Conservation (phyloP, 2,329 filamentous ascomycete genomes). For the Epichloe aotearoae region DNA sequence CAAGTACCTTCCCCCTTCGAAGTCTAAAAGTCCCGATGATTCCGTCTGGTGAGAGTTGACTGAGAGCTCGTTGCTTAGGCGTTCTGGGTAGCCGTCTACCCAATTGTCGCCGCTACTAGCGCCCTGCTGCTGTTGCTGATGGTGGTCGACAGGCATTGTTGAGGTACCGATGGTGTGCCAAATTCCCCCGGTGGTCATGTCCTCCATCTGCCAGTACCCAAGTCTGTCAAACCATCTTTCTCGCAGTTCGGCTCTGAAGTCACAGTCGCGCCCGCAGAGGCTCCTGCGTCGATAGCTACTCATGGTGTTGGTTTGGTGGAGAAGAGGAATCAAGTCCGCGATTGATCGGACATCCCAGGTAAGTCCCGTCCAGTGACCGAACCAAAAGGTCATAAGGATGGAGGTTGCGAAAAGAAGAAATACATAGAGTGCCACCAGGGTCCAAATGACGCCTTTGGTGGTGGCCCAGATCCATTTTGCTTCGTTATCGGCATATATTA, state of each 20-base stretch:
- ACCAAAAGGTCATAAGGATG: conserved; percentile 49
- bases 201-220: conserved; percentile 73
- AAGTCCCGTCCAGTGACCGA: conserved; percentile 54
- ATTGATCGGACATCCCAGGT: conserved; percentile 76
- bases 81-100: neutral
- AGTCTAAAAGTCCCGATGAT: conserved; percentile 12
- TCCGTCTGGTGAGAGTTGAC: conserved; percentile 16
- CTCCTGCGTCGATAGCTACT: conserved; percentile 57
- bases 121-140: neutral
- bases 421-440: conserved; percentile 59
- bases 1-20: conserved; percentile 44
- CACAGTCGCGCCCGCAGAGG: conserved; percentile 34
- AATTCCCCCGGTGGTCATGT: conserved; percentile 50
- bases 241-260: conserved; percentile 39
- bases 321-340: conserved; percentile 65
- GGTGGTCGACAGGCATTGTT: conserved; percentile 16
- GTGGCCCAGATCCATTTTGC: conserved; percentile 62
- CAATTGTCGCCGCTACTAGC: neutral
- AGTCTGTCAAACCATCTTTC: conserved; percentile 54
- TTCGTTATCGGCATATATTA: conserved; percentile 39
- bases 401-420: conserved; percentile 44
- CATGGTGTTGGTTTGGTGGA: conserved; percentile 69
- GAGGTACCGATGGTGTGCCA: conserved; percentile 65
- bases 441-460: conserved; percentile 67
- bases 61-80: conserved; percentile 18